Conservation (phyloP, 768 basidiomycete genomes). For the Trametopsis cervina region DNA sequence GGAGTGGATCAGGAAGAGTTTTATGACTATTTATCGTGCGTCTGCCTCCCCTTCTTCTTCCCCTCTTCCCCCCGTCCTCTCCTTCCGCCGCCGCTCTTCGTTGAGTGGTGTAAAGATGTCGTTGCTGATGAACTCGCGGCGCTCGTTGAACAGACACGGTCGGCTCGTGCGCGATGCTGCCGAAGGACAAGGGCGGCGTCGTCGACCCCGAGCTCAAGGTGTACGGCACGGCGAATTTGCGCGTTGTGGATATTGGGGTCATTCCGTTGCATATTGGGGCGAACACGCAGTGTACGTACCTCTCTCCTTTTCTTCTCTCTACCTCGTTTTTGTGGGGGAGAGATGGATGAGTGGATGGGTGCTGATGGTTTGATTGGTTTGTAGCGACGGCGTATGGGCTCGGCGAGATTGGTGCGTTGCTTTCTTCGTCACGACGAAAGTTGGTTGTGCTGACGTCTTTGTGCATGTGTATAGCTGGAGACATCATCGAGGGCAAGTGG, state of each 20-base stretch:
- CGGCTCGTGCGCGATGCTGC: slow-evolving; percentile 48
- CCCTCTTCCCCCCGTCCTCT: not conserved
- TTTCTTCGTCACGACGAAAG: not conserved
- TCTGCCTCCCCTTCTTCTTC: not conserved
- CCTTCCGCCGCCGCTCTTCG: too few relatives aligned
- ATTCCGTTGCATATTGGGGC: slow-evolving; percentile 33
- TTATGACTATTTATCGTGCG: not conserved
- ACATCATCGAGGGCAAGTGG: slow-evolving; percentile 21
- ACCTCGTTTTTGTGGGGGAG: too few relatives aligned
- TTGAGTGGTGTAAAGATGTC: too few relatives aligned
- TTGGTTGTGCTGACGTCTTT: not conserved
- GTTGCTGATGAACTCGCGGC: too few relatives aligned
- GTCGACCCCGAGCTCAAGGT: slow-evolving; percentile 37
- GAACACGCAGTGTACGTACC: slow-evolving; percentile 24
- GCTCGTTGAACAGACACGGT: slow-evolving; percentile 37
- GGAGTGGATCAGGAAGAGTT: not conserved
- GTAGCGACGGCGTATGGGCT: not conserved
- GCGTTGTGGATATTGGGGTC: slow-evolving; percentile 33
- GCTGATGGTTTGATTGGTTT: not conserved
- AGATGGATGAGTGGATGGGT: not conserved
- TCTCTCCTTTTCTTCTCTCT: not conserved
- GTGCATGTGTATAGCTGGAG: slow-evolving; percentile 14
- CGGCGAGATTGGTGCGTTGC: not conserved
- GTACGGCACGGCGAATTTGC: slow-evolving; percentile 33
- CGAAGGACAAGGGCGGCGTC: slow-evolving; percentile 38